phyloP scores from a whole-genome alignment of 1,284 basidiomycete genomes.

The Acaromyces ingoldii region DNA sequence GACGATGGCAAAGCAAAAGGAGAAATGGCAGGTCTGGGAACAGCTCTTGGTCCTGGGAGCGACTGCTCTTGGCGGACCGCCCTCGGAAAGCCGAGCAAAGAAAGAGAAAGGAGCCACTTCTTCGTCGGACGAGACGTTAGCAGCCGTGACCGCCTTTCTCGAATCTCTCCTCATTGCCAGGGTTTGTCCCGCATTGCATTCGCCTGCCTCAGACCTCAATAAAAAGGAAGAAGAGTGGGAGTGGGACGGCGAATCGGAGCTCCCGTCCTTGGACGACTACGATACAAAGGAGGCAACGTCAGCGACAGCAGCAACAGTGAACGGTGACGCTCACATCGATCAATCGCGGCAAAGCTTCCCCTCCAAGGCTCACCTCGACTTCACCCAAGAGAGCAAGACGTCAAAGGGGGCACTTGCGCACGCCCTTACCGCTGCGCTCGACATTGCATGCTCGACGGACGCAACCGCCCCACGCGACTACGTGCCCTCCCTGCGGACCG shows the following conservation, averaged over 20 bases:
- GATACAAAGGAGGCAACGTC: not conserved
- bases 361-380: not conserved
- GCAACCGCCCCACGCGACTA: not conserved
- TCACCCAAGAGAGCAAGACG: not conserved
- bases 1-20: not conserved
- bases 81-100: not conserved
- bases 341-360: not conserved
- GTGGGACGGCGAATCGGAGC: slow-evolving; percentile 46
- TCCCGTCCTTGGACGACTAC: slow-evolving; percentile 31
- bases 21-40: slow-evolving; percentile 37
- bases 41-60: slow-evolving; percentile 41
- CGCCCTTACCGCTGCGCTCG: slow-evolving; percentile 9
- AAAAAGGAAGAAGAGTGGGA: slow-evolving; percentile 28
- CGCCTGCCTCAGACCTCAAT: not conserved
- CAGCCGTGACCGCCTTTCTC: slow-evolving; percentile 22
- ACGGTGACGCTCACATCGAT: not conserved
- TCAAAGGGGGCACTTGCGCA: slow-evolving; percentile 3
- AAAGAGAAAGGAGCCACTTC: slow-evolving; percentile 7
- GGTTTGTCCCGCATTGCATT: not conserved
- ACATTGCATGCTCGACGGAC: not conserved
- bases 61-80: slow-evolving; percentile 13
- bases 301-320: not conserved
- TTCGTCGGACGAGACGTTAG: slow-evolving; percentile 27
- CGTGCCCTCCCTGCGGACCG: not conserved
- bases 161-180: slow-evolving; percentile 25